Percentiles rank a stretch among this genome's conserved stretches.
Evolutionary conservation across 352 stramenopile species (phyloP).

Genomic region (Globisporangium orthogonon): DNA sequence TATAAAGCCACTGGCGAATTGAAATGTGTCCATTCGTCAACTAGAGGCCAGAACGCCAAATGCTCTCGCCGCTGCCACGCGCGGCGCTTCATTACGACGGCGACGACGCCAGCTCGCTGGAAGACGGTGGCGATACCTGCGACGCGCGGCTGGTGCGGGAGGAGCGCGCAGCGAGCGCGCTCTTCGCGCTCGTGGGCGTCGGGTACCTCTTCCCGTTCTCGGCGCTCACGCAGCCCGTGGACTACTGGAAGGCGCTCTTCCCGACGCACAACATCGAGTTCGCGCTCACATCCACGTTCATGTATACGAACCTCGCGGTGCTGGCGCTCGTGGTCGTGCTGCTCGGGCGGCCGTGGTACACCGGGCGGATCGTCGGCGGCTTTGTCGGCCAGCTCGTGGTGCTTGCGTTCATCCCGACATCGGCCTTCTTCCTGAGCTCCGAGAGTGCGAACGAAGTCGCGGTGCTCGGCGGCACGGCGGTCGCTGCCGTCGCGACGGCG

Average conservation of each 20-base stretch:
- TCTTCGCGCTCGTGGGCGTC: slow-evolving; percentile 70
- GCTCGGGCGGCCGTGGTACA: slow-evolving; percentile 58
- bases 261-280: slow-evolving; percentile 87
- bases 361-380: slow-evolving; percentile 66
- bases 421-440: slow-evolving; percentile 63
- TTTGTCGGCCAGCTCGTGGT: slow-evolving; percentile 69
- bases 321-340: slow-evolving; percentile 61
- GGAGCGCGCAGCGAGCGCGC: slow-evolving; percentile 41
- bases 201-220: slow-evolving; percentile 87
- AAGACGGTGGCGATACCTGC: not conserved
- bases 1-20: too few species aligned
- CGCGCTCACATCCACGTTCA: slow-evolving; percentile 74
- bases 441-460: slow-evolving; percentile 61
- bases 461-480: slow-evolving; percentile 57
- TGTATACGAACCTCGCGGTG: slow-evolving; percentile 79
- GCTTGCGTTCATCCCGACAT: slow-evolving; percentile 69
- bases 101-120: not conserved
- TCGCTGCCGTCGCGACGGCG: slow-evolving; percentile 64
- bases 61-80: slow-evolving; percentile 57
- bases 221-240: slow-evolving; percentile 82
- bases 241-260: slow-evolving; percentile 86
- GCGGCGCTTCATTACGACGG: slow-evolving; percentile 29
- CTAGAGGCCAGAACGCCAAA: slow-evolving; percentile 5
- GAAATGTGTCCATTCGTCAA: too few species aligned
- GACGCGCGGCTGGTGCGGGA: slow-evolving; percentile 28